Evolutionary conservation across 2,329 filamentous ascomycete genomes (phyloP), one percentile per base, ranked within the genome.

Genomic region (Aspergillus caelatus): DNA sequence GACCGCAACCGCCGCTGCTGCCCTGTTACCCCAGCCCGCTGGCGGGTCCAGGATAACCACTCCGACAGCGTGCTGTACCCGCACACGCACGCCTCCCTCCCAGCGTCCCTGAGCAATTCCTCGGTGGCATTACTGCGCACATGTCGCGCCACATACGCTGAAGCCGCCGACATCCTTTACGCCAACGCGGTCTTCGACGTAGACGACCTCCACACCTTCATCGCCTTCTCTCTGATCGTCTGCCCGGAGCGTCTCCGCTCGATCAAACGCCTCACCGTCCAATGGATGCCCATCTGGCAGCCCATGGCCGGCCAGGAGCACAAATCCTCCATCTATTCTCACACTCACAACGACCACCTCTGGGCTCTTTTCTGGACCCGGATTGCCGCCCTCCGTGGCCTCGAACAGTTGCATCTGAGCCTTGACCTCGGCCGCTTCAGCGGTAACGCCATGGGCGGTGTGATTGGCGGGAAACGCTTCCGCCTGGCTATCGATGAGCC

Each of bases 201-300:
- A 9, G 75, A 77, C 50, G 75, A 78, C 64, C 66, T 79, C 3
- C 72, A 75, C 59, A 77, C 77, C 23, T 78, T 78, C 60, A 68
- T 78, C 19, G 71, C 74, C 6, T 78, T 79, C 63, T 67, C 70
- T 2, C 52, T 57, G 0, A 65, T 64, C 19, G 60, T 79, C 9
- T 68, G 68, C 7, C 60, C 71, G 0, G 10, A 53, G 4, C 66
- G 68, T 11, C 69, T 72, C 0, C 39, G 26, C 23, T 55, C 65
- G 1, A 72, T 78, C 21, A 59, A 61, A 1, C 57, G 65, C 1
- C 61, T 78, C 3, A 73, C 71, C 0, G 67, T 78, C 1, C 76
- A 78, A 53, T 78, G 74, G 72, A 74, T 66, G 43, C 75, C 76
- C 0, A 62, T 78, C 28, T 78, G 75, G 75, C 71, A 73, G 30